A percentile compares a stretch with the other conserved stretches of the same genome.
These are phyloP conservation scores for Geranomyces variabilis DNA, from an alignment of 192 early-diverging fungal species.

Conservation along the genomic window DNA sequence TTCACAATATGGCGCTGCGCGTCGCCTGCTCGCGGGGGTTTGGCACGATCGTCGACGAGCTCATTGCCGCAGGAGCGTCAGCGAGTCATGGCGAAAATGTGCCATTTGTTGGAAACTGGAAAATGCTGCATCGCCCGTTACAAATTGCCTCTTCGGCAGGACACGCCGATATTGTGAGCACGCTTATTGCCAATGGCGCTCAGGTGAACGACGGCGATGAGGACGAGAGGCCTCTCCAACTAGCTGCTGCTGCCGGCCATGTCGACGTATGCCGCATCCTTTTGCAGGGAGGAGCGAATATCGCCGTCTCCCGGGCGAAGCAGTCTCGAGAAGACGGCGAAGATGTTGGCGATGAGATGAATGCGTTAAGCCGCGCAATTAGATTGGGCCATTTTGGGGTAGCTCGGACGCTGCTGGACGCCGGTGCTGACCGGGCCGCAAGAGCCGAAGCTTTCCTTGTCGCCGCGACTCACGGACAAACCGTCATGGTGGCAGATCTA, in stretches of 20 bases:
- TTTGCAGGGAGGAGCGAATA: not conserved
- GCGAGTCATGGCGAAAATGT: not conserved
- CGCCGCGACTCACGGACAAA: not conserved
- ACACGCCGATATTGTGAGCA: not conserved
- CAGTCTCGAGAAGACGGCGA: not conserved
- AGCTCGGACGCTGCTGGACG: not conserved
- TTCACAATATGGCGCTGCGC: not conserved
- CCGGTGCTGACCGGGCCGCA: not conserved
- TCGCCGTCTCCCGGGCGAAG: not conserved
- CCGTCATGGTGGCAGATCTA: not conserved
- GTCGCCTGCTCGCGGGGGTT: not conserved
- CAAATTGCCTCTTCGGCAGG: not conserved
- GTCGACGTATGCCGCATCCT: not conserved
- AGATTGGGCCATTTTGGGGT: not conserved
- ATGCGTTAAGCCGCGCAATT: not conserved
- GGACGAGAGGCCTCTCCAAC: constrained; percentile 1
- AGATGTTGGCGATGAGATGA: not conserved
- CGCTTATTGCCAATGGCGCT: not conserved
- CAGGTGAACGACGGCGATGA: not conserved
- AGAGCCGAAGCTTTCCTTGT: not conserved
- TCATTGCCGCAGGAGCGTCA: not conserved
- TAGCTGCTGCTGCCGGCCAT: constrained; percentile 1
- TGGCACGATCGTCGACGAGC: not conserved
- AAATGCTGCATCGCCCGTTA: not conserved
- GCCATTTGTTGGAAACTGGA: not conserved